Evolutionary conservation across 441 rosid genomes (phyloP).

Genomic region (Gossypium aridum): DNA sequence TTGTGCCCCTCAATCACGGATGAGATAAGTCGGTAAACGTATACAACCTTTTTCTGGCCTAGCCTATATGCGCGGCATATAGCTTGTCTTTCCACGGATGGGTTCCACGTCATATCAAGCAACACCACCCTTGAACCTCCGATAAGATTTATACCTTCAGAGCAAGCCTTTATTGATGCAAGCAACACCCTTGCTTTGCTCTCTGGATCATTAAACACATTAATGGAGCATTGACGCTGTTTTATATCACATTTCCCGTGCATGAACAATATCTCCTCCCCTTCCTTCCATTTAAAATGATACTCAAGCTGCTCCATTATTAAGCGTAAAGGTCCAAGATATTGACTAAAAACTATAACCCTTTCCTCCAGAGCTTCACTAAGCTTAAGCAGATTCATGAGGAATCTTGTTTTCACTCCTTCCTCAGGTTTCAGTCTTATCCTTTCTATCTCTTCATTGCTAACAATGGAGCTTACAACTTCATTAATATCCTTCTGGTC

Average conservation of each 20-base stretch:
- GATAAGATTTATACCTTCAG: conserved; percentile 70
- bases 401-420: conserved; percentile 61
- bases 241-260: conserved; percentile 36
- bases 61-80: conserved; percentile 65
- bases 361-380: conserved; percentile 40
- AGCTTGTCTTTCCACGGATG: conserved; percentile 70
- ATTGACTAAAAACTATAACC: conserved; percentile 69
- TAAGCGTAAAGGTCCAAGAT: conserved; percentile 35
- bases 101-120: conserved; percentile 83
- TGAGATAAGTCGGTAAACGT: conserved; percentile 59
- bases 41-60: conserved; percentile 55
- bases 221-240: conserved; percentile 47
- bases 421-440: conserved; percentile 26
- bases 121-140: conserved; percentile 82
- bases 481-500: not conserved
- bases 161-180: conserved; percentile 72
- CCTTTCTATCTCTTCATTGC: conserved; percentile 14
- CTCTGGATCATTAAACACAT: conserved; percentile 40
- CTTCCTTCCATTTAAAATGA: conserved; percentile 40
- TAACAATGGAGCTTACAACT: conserved; percentile 8
- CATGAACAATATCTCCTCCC: conserved; percentile 44
- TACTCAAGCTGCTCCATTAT: conserved; percentile 33
- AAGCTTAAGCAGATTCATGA: conserved; percentile 43
- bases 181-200: conserved; percentile 55
- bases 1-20: conserved; percentile 43